Evolutionary conservation across 495 filamentous ascomycete species (phyloP).

Genomic region (Daldinia concentrica): DNA sequence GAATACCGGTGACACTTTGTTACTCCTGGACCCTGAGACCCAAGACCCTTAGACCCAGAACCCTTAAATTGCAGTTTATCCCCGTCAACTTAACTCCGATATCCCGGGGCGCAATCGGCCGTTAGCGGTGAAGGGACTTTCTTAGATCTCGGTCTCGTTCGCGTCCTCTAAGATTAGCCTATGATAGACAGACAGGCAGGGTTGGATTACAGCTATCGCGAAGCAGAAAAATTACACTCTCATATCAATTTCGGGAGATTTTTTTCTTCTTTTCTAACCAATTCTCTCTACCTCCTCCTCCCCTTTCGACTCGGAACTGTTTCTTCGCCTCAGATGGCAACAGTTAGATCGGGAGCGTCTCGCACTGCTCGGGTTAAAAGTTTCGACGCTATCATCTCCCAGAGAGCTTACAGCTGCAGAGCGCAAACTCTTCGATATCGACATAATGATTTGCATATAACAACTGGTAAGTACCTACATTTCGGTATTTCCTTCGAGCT

Average conservation of each 20-base stretch:
- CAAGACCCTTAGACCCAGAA: no score
- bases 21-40: no score
- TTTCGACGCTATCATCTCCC: conserved; percentile 9
- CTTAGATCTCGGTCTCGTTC: not conserved
- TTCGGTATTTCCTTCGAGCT: not conserved
- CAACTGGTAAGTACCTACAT: conserved; percentile 25
- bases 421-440: not conserved
- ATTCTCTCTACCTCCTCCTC: not conserved
- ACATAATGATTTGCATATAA: conserved; percentile 12
- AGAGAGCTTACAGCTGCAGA: conserved; percentile 4
- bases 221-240: not conserved
- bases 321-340: conserved; percentile 32
- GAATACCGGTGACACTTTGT: not conserved
- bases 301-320: not conserved
- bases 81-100: not conserved
- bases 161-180: conserved; percentile 2
- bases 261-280: not conserved
- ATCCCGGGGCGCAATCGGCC: not conserved
- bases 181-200: not conserved
- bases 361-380: conserved; percentile 22
- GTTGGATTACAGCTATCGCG: not conserved
- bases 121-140: conserved; percentile 1
- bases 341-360: conserved; percentile 15
- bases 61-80: not conserved
- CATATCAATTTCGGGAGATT: not conserved